Conservation (phyloP, 495 filamentous ascomycete genomes). For the Cairneyella variabilis region DNA sequence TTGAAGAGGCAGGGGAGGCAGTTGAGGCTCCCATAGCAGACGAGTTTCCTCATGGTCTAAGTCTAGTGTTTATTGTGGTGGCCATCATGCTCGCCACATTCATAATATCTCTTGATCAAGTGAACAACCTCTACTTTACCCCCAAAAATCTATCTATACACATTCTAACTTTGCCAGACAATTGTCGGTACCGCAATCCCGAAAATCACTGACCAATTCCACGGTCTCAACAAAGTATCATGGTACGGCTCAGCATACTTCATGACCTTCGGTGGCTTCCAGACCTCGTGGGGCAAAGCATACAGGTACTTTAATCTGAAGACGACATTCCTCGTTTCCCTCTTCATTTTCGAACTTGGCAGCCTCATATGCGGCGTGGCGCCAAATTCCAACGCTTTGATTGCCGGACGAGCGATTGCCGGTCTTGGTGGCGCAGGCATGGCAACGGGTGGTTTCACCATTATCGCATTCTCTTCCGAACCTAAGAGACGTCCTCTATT, state of each 20-base stretch:
- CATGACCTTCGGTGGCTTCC: constrained; percentile 40
- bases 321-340: constrained; percentile 60
- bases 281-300: constrained; percentile 42
- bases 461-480: constrained; percentile 73
- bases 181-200: too few relatives aligned
- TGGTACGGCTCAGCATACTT: constrained; percentile 57
- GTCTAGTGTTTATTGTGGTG: too few relatives aligned
- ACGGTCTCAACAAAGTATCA: too few relatives aligned
- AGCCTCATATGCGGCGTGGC: constrained; percentile 76
- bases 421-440: constrained; percentile 79
- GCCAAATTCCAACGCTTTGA: constrained; percentile 67
- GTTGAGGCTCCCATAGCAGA: too few relatives aligned
- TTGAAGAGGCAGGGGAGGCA: too few relatives aligned
- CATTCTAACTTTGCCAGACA: too few relatives aligned
- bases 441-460: constrained; percentile 61
- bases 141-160: too few relatives aligned
- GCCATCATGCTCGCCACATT: too few relatives aligned
- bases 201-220: too few relatives aligned
- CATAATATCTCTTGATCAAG: too few relatives aligned
- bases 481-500: constrained; percentile 59
- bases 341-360: constrained; percentile 79
- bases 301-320: constrained; percentile 40
- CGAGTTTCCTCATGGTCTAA: too few relatives aligned
- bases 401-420: constrained; percentile 79
- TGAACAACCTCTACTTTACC: too few relatives aligned